phyloP scores from a whole-genome alignment of 768 basidiomycete species.

The Calocera cornea region DNA sequence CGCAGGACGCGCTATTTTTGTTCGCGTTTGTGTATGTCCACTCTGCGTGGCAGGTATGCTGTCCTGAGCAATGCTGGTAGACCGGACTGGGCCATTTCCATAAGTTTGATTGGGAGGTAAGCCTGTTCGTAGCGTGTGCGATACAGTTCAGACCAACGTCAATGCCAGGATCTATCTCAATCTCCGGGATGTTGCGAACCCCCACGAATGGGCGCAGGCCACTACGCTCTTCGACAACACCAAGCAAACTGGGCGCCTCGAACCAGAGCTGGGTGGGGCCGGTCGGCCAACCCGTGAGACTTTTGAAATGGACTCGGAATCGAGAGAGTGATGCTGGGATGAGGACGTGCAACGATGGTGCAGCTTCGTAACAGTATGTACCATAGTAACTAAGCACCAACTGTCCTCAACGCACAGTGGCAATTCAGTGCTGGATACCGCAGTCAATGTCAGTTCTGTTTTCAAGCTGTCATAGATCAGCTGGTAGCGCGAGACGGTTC shows the following conservation, averaged over 20 bases:
- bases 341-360: too few species aligned
- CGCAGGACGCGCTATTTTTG: background rate
- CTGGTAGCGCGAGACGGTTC: constrained; percentile 3
- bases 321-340: too few species aligned
- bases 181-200: background rate
- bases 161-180: background rate
- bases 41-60: background rate
- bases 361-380: too few species aligned
- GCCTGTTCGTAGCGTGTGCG: background rate
- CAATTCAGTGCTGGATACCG: too few species aligned
- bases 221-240: too few species aligned
- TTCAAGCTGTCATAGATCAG: background rate
- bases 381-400: too few species aligned
- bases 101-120: background rate
- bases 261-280: too few species aligned
- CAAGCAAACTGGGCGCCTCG: too few species aligned
- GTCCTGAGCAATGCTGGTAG: background rate
- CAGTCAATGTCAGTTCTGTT: too few species aligned
- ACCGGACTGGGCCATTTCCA: background rate
- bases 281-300: too few species aligned
- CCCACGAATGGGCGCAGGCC: background rate
- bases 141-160: background rate
- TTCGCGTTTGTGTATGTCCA: background rate
- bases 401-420: too few species aligned
- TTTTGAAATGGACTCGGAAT: too few species aligned